Evolutionary conservation across 192 early-diverging fungal species (phyloP).

Genomic region (Thamnidium elegans): DNA sequence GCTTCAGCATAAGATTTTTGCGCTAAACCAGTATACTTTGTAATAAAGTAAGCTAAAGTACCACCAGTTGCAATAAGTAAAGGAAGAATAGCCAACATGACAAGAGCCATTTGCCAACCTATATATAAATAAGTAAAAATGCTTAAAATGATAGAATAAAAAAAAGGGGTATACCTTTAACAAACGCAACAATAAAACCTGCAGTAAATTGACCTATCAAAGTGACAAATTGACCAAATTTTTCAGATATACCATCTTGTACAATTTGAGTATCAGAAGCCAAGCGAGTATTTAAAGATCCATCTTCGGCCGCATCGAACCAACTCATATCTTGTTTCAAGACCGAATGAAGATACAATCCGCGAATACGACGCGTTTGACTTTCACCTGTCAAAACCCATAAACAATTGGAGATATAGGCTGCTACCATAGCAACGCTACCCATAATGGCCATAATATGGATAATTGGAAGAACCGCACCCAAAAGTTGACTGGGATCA

Average conservation of each 20-base stretch:
- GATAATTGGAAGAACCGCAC: constrained; percentile 23
- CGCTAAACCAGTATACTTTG: constrained; percentile 42
- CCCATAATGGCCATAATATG: constrained; percentile 56
- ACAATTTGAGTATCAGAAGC: constrained; percentile 79
- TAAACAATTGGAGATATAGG: constrained; percentile 58
- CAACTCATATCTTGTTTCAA: constrained; percentile 83
- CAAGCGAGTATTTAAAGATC: constrained; percentile 84
- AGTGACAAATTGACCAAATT: constrained; percentile 68
- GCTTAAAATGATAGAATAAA: too few relatives aligned
- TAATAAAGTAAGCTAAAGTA: constrained; percentile 32
- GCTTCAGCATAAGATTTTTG: constrained; percentile 74
- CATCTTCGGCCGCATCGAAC: constrained; percentile 74
- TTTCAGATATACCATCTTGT: constrained; percentile 86
- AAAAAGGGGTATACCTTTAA: constrained; percentile 43
- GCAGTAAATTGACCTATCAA: constrained; percentile 61
- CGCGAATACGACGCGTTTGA: constrained; percentile 65
- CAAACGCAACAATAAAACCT: constrained; percentile 76
- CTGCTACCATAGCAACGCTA: constrained; percentile 45
- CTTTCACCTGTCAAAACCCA: constrained; percentile 50
- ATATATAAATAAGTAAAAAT: too few relatives aligned
- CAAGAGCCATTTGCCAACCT: not conserved
- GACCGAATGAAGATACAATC: constrained; percentile 68
- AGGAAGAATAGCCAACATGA: constrained; percentile 63
- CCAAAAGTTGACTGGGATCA: constrained; percentile 2
- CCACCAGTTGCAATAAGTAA: constrained; percentile 47